Evolutionary conservation across 2,329 filamentous ascomycete genomes (phyloP), one percentile per base, ranked within the genome.

Genomic region (Helminthosporium solani): DNA sequence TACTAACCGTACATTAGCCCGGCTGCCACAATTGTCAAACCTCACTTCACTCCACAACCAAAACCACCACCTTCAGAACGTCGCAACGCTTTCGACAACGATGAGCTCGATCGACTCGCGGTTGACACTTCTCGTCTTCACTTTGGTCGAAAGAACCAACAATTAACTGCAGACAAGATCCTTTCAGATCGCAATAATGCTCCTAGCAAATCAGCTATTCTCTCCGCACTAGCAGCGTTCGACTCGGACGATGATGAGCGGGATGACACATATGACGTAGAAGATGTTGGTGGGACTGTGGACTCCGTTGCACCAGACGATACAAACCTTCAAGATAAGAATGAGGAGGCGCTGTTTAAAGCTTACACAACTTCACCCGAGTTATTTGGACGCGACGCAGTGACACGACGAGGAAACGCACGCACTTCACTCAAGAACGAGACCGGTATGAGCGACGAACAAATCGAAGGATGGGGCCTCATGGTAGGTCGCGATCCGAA

Each of bases 201-300:
- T 3, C 82, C 86, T 1, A 84, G 85, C 59, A 96, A 95, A 72
- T 88, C 90, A 0, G 86, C 90, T 9, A 96, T 96, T 57, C 74
- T 96, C 19, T 88, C 91, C 2, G 92, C 92, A 0, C 81, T 97
- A 2, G 89, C 90, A 14, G 81, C 86, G 0, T 96, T 97, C 57
- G 91, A 97, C 71, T 86, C 86, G 0, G 92, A 97, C 59, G 94
- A 97, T 56, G 94, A 99, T 67, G 94, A 99, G 73, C 83, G 90
- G 28, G 94, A 99, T 68, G 94, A 99, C 67, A 97, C 92, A 0
- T 99, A 99, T 65, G 94, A 99, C 60, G 83, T 86, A 1, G 89
- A 84, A 40, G 94, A 97, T 63, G 90, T 97, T 2, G 94, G 94
- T 28, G 91, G 92, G 18, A 88, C 88, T 0, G 84, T 96, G 2